A percentile compares a stretch with the other conserved stretches of the same genome.
Evolutionary conservation across 345 rosid genomes (phyloP).

Genomic region (Hirschfeldia incana): DNA sequence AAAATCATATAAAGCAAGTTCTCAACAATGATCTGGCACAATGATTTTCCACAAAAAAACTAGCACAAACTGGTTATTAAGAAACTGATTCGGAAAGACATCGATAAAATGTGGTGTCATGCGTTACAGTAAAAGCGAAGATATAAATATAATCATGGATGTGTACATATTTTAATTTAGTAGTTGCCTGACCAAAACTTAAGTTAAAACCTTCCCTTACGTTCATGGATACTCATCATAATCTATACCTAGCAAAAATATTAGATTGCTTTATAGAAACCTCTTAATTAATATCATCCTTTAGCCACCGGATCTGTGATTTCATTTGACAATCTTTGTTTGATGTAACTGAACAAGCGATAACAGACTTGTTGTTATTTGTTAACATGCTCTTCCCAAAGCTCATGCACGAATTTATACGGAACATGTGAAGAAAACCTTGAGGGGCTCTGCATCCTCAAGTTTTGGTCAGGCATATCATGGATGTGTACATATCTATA

Average conservation of each 20-base stretch:
- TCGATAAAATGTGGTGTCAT: too few relatives aligned
- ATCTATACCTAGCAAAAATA: conserved; percentile 49
- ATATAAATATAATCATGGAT: not conserved
- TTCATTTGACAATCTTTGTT: conserved; percentile 87
- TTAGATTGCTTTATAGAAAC: conserved; percentile 54
- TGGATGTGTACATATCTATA: too few relatives aligned
- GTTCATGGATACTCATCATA: conserved; percentile 69
- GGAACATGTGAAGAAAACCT: not conserved
- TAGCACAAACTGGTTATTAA: not conserved
- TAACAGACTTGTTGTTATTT: conserved; percentile 39
- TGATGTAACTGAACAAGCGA: conserved; percentile 58
- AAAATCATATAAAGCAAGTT: not conserved
- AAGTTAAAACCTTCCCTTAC: conserved; percentile 62
- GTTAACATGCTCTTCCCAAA: conserved; percentile 48
- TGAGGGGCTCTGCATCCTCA: not conserved
- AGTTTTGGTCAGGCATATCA: too few relatives aligned
- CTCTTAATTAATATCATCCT: conserved; percentile 79
- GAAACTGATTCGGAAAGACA: too few relatives aligned
- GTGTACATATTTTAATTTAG: conserved; percentile 10
- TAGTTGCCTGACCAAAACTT: conserved; percentile 32
- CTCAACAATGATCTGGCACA: not conserved
- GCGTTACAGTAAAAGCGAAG: conserved; percentile 13
- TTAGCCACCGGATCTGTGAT: conserved; percentile 78
- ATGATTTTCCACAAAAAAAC: not conserved
- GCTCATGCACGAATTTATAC: not conserved